Evolutionary conservation across 1,139 yeast genomes (phyloP).

Genomic region (Casaregolazyma suthepensis): DNA sequence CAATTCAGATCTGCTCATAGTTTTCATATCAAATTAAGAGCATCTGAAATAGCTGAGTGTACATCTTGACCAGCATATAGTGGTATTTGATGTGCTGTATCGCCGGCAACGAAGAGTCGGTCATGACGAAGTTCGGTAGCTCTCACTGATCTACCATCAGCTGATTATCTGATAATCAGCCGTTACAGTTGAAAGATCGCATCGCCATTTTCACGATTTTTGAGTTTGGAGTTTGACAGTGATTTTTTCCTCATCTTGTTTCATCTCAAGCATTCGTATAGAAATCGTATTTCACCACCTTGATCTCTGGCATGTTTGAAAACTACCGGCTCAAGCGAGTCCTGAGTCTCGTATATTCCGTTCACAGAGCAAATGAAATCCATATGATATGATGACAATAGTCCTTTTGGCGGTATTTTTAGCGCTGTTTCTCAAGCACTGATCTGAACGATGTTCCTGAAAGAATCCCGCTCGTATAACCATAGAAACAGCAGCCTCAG

Average conservation of each 20-base stretch:
- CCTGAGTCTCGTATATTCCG: background rate
- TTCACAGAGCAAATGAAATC: background rate
- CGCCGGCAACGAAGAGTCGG: background rate
- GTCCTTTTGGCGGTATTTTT: background rate
- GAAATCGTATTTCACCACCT: too few species aligned
- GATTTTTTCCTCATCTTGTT: too few species aligned
- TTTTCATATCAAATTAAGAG: background rate
- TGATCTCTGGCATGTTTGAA: too few species aligned
- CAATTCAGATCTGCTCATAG: background rate
- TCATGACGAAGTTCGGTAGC: background rate
- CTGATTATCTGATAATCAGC: too few species aligned
- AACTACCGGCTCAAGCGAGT: too few species aligned
- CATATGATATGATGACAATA: background rate
- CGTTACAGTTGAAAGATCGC: too few species aligned
- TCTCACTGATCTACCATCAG: background rate
- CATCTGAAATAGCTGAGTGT: background rate
- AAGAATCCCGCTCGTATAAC: background rate
- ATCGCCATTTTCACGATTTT: too few species aligned
- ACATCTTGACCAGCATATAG: background rate
- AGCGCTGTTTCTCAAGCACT: background rate
- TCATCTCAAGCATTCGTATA: too few species aligned
- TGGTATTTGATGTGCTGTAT: background rate
- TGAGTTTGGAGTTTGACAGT: too few species aligned
- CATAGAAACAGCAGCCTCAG: background rate
- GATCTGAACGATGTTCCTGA: background rate